Evolutionary conservation across 768 basidiomycete genomes (phyloP), one percentile per base, ranked within the genome.

Genomic region (Rhizopogon salebrosus): DNA sequence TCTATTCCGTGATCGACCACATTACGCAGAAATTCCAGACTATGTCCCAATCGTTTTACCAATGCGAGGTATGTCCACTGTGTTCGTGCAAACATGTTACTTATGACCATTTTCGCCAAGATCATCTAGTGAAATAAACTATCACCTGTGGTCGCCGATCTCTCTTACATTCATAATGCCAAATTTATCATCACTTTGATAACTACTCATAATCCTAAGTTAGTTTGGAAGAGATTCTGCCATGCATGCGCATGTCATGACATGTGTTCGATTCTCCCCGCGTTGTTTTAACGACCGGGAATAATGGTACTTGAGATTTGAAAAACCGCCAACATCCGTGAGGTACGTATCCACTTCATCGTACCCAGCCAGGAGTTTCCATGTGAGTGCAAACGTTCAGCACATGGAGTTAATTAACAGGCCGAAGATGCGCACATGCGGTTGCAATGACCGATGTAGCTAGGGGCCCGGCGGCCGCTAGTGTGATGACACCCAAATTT

Each of bases 1-100:
- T 70, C 70, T 79, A 42, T 97, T 95, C 75, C 77, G 79, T 61
- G 84, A 82, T 38, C 78, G 79, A 54, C 61, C 72, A 68, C 92
- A 95, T 64, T 88, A 84, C 62, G 82, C 85, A 64, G 89, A 92
- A 64, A 82, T 87, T 51, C 79, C 84, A 57, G 89, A 86, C 64
- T 79, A 81, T 70, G 64, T 76, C 53, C 78, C 85, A 38, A 78
- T 85, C 9, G 80, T 94, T 22, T 76, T 91, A 52, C 91, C 89
- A 49, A 72, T 91, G 65, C 74, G 80, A 79, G 87, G 87, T 87
- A 65, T 63, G 83, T 70, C 59, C 60, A 60, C 58, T 40, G 56
- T 59, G 54, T 39, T 13, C 40, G 50, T 38, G 24, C 10, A 29
- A 23, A 24, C 40, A 7, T 46, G 31, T 14, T 38, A 34, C 23